Evolutionary conservation across 441 rosid genomes (phyloP), one percentile per base, ranked within the genome.

Genomic region (Croton setiger): DNA sequence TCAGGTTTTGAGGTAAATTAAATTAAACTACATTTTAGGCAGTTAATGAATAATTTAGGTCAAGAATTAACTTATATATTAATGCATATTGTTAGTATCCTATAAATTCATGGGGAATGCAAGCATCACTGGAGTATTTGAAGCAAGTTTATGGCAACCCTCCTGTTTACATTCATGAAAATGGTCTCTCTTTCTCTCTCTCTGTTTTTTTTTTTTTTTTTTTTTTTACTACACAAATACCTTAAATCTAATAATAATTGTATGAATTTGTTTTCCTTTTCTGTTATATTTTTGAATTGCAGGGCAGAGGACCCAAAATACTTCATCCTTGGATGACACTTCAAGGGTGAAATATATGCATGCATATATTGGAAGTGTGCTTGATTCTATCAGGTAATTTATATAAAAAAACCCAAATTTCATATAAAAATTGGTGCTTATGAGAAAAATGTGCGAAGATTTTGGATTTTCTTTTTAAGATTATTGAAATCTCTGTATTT

Each of bases 161-260:
- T 80, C 89, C 86, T 9, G 54, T 89, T 27, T 87, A 85, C 76
- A 84, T 90, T 61, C 84, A 85, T 62, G 93, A 93, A 81, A 93
- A 93, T 58, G 98, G 91, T 93, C 65, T 60, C 74, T 71, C 43
- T 70, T 57, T 21, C 48, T 56, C 64, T 75, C 75, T 45, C 8
- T 20, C 12, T 20, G 7, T 53, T 4, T 9, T 10, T n/a, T n/a
- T n/a, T n/a, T n/a, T n/a, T n/a, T n/a, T n/a, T n/a, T n/a, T n/a
- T n/a, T n/a, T n/a, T n/a, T n/a, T n/a, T n/a, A n/a, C n/a, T n/a
- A n/a, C n/a, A n/a, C n/a, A n/a, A n/a, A n/a, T n/a, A n/a, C n/a
- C n/a, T n/a, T n/a, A n/a, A n/a, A n/a, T n/a, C n/a, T n/a, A n/a
- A n/a, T n/a, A n/a, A n/a, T n/a, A n/a, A n/a, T n/a, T n/a, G n/a